These are phyloP conservation scores for Plectosphaerella cucumerina DNA, from an alignment of 2,329 filamentous ascomycete genomes.

Conservation along the genomic window DNA sequence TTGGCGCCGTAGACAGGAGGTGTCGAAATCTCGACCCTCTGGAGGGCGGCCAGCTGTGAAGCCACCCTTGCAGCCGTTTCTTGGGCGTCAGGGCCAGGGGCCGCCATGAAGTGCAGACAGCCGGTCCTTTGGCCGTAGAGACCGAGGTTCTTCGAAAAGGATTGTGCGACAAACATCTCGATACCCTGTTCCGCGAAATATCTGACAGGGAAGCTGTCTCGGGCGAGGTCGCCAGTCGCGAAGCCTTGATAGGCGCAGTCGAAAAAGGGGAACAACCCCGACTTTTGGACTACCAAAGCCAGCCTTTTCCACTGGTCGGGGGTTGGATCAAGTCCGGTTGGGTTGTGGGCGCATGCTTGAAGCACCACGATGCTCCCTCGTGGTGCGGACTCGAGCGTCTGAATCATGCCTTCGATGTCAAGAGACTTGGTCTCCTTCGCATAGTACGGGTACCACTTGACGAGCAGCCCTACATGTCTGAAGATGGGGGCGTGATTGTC, in stretches of 20 bases:
- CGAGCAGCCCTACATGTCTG: slow-evolving; percentile 12
- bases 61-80: slow-evolving; percentile 40
- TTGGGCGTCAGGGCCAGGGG: neutral
- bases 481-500: slow-evolving; percentile 24
- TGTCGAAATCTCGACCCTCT: neutral
- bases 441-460: slow-evolving; percentile 22
- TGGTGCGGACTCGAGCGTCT: slow-evolving; percentile 13
- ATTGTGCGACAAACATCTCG: slow-evolving; percentile 20
- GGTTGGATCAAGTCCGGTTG: slow-evolving; percentile 24
- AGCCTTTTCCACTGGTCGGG: slow-evolving; percentile 22
- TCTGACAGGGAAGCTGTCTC: slow-evolving; percentile 24
- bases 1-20: neutral
- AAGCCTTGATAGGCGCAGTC: slow-evolving; percentile 29
- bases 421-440: slow-evolving; percentile 14
- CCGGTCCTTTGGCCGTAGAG: slow-evolving; percentile 25
- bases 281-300: slow-evolving; percentile 19
- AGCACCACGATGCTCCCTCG: slow-evolving; percentile 23
- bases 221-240: slow-evolving; percentile 22
- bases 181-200: slow-evolving; percentile 17
- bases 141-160: slow-evolving; percentile 25
- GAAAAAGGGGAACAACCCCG: slow-evolving; percentile 22
- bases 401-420: slow-evolving; percentile 20
- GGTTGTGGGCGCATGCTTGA: slow-evolving; percentile 27
- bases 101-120: slow-evolving; percentile 1
- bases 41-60: neutral